Conservation (phyloP, 2,329 filamentous ascomycete genomes). For the Neofusicoccum ribis region DNA sequence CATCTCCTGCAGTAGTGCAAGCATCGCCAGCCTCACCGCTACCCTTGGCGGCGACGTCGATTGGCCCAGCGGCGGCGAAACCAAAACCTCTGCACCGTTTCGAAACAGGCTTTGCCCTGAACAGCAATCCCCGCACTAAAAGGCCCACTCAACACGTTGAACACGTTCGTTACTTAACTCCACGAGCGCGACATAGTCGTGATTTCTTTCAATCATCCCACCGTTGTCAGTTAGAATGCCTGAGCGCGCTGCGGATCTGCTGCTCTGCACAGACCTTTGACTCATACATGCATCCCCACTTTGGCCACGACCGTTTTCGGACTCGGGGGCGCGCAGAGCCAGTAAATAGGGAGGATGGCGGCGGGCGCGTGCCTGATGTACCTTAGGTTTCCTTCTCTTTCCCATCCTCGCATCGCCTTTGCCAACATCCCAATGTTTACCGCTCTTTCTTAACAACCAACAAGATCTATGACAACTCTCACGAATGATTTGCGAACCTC, state of each 20-base stretch:
- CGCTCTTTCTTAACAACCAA: constrained; percentile 2
- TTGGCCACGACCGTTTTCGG: constrained; percentile 8
- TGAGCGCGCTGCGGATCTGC: constrained; percentile 22
- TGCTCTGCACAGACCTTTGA: constrained; percentile 32
- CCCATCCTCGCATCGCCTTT: constrained; percentile 1
- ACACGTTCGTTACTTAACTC: constrained; percentile 8
- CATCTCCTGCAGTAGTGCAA: constrained; percentile 14
- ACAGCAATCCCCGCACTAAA: neutral
- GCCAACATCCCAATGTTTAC: constrained; percentile 16
- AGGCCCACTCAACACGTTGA: constrained; percentile 12
- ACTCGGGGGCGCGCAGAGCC: constrained; percentile 2
- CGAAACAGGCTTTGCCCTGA: neutral
- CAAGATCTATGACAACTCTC: constrained; percentile 20
- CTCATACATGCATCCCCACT: constrained; percentile 43
- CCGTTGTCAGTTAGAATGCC: constrained; percentile 34
- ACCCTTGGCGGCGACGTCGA: neutral
- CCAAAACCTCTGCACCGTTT: neutral
- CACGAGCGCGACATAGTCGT: constrained; percentile 42
- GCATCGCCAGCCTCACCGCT: constrained; percentile 10
- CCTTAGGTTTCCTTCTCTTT: constrained; percentile 29
- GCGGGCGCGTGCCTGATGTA: constrained; percentile 32
- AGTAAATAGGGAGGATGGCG: constrained; percentile 24
- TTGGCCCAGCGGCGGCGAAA: constrained; percentile 1
- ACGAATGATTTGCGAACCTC: constrained; percentile 37
- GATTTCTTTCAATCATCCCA: constrained; percentile 28